These are phyloP conservation scores for Penicillium pancosmium DNA, from an alignment of 495 filamentous ascomycete species.

Conservation along the genomic window DNA sequence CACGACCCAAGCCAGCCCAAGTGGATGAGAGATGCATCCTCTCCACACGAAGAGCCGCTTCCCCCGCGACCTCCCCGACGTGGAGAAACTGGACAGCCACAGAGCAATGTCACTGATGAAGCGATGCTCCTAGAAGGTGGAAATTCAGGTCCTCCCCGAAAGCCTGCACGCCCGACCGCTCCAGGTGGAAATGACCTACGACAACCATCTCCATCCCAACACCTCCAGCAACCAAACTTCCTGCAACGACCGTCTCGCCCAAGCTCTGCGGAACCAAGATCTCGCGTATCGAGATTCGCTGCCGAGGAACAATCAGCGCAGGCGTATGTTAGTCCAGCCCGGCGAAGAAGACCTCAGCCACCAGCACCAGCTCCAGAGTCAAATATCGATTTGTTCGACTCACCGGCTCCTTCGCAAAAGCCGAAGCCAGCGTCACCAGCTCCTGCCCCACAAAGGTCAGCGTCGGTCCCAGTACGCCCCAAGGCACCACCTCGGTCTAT, in stretches of 20 bases:
- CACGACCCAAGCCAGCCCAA: slow-evolving; percentile 83
- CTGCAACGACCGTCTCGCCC: slow-evolving; percentile 46
- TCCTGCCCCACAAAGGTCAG: slow-evolving; percentile 28
- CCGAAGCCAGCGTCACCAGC: slow-evolving; percentile 35
- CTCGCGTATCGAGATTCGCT: slow-evolving; percentile 66
- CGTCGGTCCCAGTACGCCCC: slow-evolving; percentile 47
- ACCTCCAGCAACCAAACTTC: slow-evolving; percentile 38
- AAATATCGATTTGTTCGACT: slow-evolving; percentile 61
- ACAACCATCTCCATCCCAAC: slow-evolving; percentile 47
- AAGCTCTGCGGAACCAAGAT: slow-evolving; percentile 53
- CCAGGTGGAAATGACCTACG: slow-evolving; percentile 33
- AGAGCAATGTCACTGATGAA: slow-evolving; percentile 75
- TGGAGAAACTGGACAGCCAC: slow-evolving; percentile 24
- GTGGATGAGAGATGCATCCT: slow-evolving; percentile 82
- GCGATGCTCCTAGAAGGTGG: slow-evolving; percentile 83
- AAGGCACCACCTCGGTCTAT: slow-evolving; percentile 63
- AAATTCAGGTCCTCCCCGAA: slow-evolving; percentile 43
- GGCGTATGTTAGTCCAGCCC: slow-evolving; percentile 87
- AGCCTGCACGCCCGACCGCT: slow-evolving; percentile 36
- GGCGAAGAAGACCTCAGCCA: slow-evolving; percentile 67
- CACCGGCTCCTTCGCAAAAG: slow-evolving; percentile 37
- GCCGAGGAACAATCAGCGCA: slow-evolving; percentile 81
- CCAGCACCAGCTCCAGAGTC: slow-evolving; percentile 45
- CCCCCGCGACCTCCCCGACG: slow-evolving; percentile 22
- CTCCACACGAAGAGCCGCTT: slow-evolving; percentile 35